Evolutionary conservation across 495 filamentous ascomycete genomes (phyloP), one percentile per base, ranked within the genome.

Genomic region (Astrothelium macrocarpum): DNA sequence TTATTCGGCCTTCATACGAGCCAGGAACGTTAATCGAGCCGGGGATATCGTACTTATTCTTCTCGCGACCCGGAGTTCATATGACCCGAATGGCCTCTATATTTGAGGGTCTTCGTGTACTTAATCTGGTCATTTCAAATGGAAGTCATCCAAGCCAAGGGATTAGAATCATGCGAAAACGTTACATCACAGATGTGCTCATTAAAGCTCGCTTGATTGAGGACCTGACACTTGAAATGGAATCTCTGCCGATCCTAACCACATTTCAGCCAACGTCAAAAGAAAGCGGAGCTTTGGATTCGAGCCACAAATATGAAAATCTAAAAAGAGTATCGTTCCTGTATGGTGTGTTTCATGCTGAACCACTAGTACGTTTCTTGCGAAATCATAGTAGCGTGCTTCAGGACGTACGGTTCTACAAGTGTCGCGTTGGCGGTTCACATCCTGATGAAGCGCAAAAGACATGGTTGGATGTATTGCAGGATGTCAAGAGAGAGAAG

Each of bases 1-100:
- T 56, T 20, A 56, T 56, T 28, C 49, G 49, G 29, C 49, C 49
- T 9, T 56, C 49, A 16, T 56, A 56, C 25, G 49, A 56, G 49
- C 49, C 49, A 9, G 9, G 49, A 11, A 56, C 49, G 29, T 2
- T n/a, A 29, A 4, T 56, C 20, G 49, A 29, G 25, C 49, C 49
- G 29, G 49, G 49, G 25, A 56, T 56, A 10, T 56, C 49, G 10
- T 56, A 56, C 25, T 16, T 56, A 29, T 56, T 56, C 25, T 56
- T 56, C 29, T 26, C 49, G 25, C 49, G 25, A 16, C 9, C 7
- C 7, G 25, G 49, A 7, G 7, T 10, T 0, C 20, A 26, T 3
- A 28, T 56, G 49, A 29, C n/a, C 20, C 49, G 29, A 29, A 56
- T 56, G 49, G 25, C 49, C 49, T 9, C 7, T 29, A 26, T 56